Evolutionary conservation across 441 rosid genomes (phyloP), one percentile per base, ranked within the genome.

Genomic region (Bocquillonia castaneifolia): DNA sequence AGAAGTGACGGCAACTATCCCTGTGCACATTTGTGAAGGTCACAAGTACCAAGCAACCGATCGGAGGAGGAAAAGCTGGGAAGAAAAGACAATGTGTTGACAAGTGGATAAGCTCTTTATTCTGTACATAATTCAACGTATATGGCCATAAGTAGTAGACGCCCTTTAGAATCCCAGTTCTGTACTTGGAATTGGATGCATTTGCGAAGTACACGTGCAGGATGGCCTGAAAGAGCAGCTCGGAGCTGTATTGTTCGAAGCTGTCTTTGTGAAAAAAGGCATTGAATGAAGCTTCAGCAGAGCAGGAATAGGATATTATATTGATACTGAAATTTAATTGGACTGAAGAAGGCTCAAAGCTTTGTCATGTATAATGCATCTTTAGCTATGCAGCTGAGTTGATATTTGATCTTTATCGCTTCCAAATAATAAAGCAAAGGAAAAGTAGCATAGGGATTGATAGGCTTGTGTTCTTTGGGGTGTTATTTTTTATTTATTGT

Each of bases 71-170:
- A 51, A 55, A 12, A 4, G 56, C 42, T 4, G 37, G 75, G 47
- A 59, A 64, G 32, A 60, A 14, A 20, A 42, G 67, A 37, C n/a
- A n/a, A n/a, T n/a, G n/a, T n/a, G n/a, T n/a, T n/a, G n/a, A n/a
- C n/a, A n/a, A n/a, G n/a, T n/a, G n/a, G n/a, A n/a, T n/a, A n/a
- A n/a, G n/a, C n/a, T n/a, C n/a, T n/a, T n/a, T n/a, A n/a, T 29
- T 45, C 50, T 75, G 77, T 75, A 75, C 73, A 59, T 69, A 69
- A 8, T 25, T 9, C 22, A 53, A 66, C 28, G 31, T 15, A 28
- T 42, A 37, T n/a, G n/a, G 55, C 40, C 28, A 10, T 34, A 7
- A 10, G 34, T 63, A 17, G 70, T 68, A 63, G 70, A 59, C 29
- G 9, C 34, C n/a, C 47, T 23, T 14, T 28, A 0, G 29, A 42